Percentiles rank a stretch among this genome's conserved stretches.
Conservation (phyloP, 192 early-diverging fungal genomes). For the Borealophlyctis nickersoniae region DNA sequence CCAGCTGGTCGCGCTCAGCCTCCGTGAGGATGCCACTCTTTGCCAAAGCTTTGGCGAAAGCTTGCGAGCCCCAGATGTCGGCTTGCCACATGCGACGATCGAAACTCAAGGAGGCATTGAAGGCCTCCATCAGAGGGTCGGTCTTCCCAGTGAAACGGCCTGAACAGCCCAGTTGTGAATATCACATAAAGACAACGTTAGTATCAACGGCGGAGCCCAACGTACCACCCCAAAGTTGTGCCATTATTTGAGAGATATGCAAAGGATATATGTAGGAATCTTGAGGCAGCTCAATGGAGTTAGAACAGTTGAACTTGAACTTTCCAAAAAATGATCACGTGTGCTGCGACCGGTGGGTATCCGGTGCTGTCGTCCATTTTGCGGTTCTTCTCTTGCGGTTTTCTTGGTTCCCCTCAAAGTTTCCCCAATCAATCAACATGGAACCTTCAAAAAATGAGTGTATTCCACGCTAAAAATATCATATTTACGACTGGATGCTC, state of each 20-base stretch:
- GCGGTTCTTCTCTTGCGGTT: too few species aligned
- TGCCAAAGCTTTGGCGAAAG: constrained; percentile 80
- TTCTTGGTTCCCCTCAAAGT: too few species aligned
- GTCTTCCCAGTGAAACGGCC: constrained; percentile 66
- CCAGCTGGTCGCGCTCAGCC: constrained; percentile 69
- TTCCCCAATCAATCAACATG: too few species aligned
- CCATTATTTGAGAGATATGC: constrained; percentile 9
- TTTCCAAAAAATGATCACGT: too few species aligned
- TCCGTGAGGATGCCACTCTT: constrained; percentile 71
- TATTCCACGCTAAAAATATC: too few species aligned
- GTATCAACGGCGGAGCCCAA: neutral
- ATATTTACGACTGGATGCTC: too few species aligned
- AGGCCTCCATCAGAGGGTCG: constrained; percentile 95
- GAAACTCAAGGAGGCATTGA: constrained; percentile 94
- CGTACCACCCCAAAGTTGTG: constrained; percentile 20
- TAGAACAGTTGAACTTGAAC: too few species aligned
- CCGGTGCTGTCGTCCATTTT: too few species aligned
- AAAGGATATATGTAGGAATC: too few species aligned
- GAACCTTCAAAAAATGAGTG: too few species aligned
- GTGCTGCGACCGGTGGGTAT: too few species aligned
- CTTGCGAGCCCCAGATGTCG: constrained; percentile 84
- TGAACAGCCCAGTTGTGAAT: neutral
- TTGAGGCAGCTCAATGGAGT: too few species aligned
- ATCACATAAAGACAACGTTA: neutral
- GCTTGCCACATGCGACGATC: constrained; percentile 90